phyloP scores from a whole-genome alignment of 495 filamentous ascomycete genomes.

The Mytilinidion resinicola region DNA sequence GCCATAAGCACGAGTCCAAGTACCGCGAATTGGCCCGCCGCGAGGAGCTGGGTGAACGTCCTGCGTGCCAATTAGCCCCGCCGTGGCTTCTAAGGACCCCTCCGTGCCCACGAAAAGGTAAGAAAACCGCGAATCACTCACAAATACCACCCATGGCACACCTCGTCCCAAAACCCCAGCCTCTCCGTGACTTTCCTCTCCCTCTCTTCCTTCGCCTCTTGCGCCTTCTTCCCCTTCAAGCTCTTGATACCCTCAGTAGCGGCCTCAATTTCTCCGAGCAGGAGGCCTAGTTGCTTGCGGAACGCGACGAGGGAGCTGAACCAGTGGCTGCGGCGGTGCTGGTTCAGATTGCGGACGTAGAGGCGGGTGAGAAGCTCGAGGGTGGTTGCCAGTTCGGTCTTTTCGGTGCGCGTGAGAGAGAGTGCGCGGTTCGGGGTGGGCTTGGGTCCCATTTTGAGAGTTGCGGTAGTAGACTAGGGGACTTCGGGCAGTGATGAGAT shows the following conservation, averaged over 20 bases:
- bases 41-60: slow-evolving; percentile 23
- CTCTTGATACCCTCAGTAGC: too few species aligned
- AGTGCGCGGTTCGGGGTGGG: too few species aligned
- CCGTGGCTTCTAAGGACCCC: too few species aligned
- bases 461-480: too few species aligned
- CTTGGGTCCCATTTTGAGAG: too few species aligned
- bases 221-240: neutral
- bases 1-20: slow-evolving; percentile 25
- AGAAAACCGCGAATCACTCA: slow-evolving; percentile 1
- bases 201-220: slow-evolving; percentile 1
- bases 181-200: slow-evolving; percentile 6
- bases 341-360: slow-evolving; percentile 22
- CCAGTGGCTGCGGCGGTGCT: slow-evolving; percentile 23
- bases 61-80: slow-evolving; percentile 6
- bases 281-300: slow-evolving; percentile 18
- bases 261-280: slow-evolving; percentile 12
- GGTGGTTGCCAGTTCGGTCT: slow-evolving; percentile 12
- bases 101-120: too few species aligned
- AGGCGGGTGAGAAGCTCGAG: slow-evolving; percentile 17
- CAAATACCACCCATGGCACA: slow-evolving; percentile 25
- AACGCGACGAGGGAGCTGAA: slow-evolving; percentile 19
- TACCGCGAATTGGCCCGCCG: slow-evolving; percentile 21
- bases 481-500: too few species aligned
- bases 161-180: slow-evolving; percentile 15
- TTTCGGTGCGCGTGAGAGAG: neutral